Conservation (phyloP, 441 rosid genomes). For the Populus hybrid region DNA sequence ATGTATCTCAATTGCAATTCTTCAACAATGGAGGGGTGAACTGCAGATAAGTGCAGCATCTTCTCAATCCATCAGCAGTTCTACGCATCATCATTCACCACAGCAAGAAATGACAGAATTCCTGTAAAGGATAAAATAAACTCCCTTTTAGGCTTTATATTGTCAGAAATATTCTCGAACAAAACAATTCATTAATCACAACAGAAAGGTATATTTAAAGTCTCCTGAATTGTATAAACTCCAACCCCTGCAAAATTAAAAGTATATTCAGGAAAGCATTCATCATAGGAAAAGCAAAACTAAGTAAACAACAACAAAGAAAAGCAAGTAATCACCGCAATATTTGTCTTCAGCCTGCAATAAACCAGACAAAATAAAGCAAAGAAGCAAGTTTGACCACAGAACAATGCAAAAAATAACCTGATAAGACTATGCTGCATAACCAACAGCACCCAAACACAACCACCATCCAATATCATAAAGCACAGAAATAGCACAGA, state of each 20-base stretch:
- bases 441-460: background rate
- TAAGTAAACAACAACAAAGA: constrained; percentile 10
- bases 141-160: background rate
- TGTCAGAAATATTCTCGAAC: background rate
- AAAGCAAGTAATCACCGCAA: constrained; percentile 8
- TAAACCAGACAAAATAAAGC: constrained; percentile 14
- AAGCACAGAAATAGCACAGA: background rate
- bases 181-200: constrained; percentile 26
- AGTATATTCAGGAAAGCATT: constrained; percentile 41
- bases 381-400: constrained; percentile 22
- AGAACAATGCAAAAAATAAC: constrained; percentile 25
- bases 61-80: background rate
- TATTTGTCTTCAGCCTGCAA: constrained; percentile 34
- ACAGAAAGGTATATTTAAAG: constrained; percentile 20
- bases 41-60: background rate
- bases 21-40: background rate
- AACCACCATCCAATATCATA: background rate
- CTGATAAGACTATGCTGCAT: constrained; percentile 36
- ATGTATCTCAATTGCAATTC: background rate
- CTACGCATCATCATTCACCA: background rate
- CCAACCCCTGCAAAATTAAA: constrained; percentile 75
- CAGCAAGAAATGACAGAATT: background rate
- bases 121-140: constrained; percentile 25
- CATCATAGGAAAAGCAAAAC: constrained; percentile 22
- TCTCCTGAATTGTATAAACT: constrained; percentile 55